These are phyloP conservation scores for Ceratorhiza oryzae-sativae DNA, from an alignment of 1,284 basidiomycete species.

Conservation along the genomic window DNA sequence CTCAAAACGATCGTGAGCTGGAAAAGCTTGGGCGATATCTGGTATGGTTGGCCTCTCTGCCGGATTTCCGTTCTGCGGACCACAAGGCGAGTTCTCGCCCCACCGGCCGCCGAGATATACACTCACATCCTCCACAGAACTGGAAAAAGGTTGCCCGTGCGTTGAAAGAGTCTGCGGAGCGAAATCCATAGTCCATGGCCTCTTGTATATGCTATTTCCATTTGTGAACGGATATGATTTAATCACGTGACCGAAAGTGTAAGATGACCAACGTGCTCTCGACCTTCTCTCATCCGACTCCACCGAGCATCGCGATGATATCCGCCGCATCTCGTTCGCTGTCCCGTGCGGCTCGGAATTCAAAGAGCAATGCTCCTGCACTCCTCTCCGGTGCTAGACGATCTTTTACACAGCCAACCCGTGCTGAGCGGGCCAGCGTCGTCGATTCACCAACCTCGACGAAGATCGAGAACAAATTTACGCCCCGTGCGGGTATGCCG, in stretches of 20 bases:
- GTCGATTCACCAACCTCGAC: slow-evolving; percentile 61
- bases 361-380: background rate
- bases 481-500: slow-evolving; percentile 70
- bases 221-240: slow-evolving; percentile 26
- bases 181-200: background rate
- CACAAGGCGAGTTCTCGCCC: slow-evolving; percentile 61
- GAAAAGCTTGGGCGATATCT: slow-evolving; percentile 69
- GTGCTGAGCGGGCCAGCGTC: slow-evolving; percentile 77
- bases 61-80: slow-evolving; percentile 62
- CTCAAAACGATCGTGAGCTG: slow-evolving; percentile 69
- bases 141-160: slow-evolving; percentile 50
- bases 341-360: slow-evolving; percentile 8
- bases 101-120: background rate
- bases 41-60: slow-evolving; percentile 60
- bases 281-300: slow-evolving; percentile 10
- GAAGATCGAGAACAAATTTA: slow-evolving; percentile 68
- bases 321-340: slow-evolving; percentile 34
- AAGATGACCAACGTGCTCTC: slow-evolving; percentile 20
- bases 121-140: slow-evolving; percentile 44
- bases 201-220: background rate
- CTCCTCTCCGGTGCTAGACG: slow-evolving; percentile 48
- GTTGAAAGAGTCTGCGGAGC: background rate
- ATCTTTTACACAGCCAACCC: slow-evolving; percentile 75
- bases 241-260: slow-evolving; percentile 26
- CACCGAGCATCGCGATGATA: slow-evolving; percentile 32